These are phyloP conservation scores for Huntiella abstrusa DNA, from an alignment of 2,329 filamentous ascomycete genomes.

Conservation along the genomic window DNA sequence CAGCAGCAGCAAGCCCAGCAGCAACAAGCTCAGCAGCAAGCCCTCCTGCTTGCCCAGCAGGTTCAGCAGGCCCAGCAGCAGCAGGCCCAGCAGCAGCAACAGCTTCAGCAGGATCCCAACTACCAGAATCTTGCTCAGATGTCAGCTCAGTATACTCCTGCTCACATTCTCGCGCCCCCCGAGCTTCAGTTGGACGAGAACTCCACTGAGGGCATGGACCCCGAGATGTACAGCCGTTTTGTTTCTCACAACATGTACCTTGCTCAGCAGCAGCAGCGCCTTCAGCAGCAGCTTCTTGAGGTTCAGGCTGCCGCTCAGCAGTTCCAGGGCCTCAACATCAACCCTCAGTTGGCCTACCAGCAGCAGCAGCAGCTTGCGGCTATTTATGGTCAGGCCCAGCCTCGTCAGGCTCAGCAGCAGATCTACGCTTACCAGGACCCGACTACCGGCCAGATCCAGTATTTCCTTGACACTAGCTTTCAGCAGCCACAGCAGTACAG, in stretches of 20 bases:
- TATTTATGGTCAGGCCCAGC: slow-evolving; percentile 15
- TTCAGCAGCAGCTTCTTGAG: slow-evolving; percentile 79
- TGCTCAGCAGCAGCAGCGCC: slow-evolving; percentile 81
- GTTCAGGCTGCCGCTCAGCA: slow-evolving; percentile 71
- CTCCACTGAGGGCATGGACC: slow-evolving; percentile 60
- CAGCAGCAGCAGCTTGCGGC: slow-evolving; percentile 24
- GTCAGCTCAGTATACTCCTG: slow-evolving; percentile 49
- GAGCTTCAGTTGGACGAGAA: slow-evolving; percentile 55
- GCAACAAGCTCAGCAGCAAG: slow-evolving; percentile 18
- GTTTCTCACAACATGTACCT: slow-evolving; percentile 83
- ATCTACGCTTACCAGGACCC: slow-evolving; percentile 63
- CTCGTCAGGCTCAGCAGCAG: slow-evolving; percentile 21
- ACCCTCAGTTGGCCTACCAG: slow-evolving; percentile 32
- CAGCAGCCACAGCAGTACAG: slow-evolving; percentile 19
- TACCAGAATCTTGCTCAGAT: slow-evolving; percentile 16
- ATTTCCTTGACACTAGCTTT: slow-evolving; percentile 52
- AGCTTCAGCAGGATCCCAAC: slow-evolving; percentile 16
- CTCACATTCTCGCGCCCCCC: slow-evolving; percentile 75
- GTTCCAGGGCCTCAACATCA: slow-evolving; percentile 59
- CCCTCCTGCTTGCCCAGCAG: slow-evolving; percentile 16
- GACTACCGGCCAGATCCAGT: slow-evolving; percentile 64
- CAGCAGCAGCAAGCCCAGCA: slow-evolving; percentile 60
- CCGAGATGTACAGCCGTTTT: slow-evolving; percentile 69
- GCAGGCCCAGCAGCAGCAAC: slow-evolving; percentile 16
- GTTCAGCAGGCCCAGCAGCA: slow-evolving; percentile 9